Conservation (phyloP, 441 rosid species). For the Erodium trifolium region DNA sequence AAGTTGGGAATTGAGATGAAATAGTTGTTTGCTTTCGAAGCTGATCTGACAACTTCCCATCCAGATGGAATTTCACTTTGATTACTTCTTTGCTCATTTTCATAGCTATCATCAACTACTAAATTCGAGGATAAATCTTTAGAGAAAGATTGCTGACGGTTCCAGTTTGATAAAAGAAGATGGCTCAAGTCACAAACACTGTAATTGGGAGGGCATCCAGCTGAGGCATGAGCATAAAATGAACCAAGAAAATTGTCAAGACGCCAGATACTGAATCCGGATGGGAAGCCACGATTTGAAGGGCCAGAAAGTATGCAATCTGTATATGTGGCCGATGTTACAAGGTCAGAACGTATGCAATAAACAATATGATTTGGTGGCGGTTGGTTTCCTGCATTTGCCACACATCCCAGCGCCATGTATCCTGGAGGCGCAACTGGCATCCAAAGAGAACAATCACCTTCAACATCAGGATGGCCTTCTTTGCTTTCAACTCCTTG, state of each 20-base stretch:
- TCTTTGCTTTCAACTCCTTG: constrained; percentile 42
- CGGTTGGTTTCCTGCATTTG: constrained; percentile 64
- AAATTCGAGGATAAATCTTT: constrained; percentile 35
- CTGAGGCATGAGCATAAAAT: constrained; percentile 73
- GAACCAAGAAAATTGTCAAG: constrained; percentile 88
- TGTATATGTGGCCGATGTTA: constrained; percentile 73
- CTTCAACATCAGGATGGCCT: constrained; percentile 32
- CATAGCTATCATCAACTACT: constrained; percentile 26
- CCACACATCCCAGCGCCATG: constrained; percentile 85
- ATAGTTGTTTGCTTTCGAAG: constrained; percentile 57
- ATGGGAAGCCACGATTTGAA: constrained; percentile 37
- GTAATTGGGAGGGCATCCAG: constrained; percentile 49
- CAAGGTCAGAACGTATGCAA: constrained; percentile 94
- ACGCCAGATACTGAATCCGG: constrained; percentile 97
- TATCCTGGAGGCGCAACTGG: constrained; percentile 95
- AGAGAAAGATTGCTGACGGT: constrained; percentile 38
- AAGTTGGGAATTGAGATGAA: constrained; percentile 80
- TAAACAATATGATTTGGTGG: constrained; percentile 81
- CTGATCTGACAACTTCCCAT: constrained; percentile 78
- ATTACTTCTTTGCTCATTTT: constrained; percentile 35
- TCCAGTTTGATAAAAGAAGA: constrained; percentile 72
- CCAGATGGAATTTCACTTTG: constrained; percentile 61
- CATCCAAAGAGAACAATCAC: constrained; percentile 92
- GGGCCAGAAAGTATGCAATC: constrained; percentile 69
- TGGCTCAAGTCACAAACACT: constrained; percentile 61